Percentiles rank a stretch among this genome's conserved stretches.
phyloP scores from a whole-genome alignment of 2,329 filamentous ascomycete species.

The Penicillium vulpinum region DNA sequence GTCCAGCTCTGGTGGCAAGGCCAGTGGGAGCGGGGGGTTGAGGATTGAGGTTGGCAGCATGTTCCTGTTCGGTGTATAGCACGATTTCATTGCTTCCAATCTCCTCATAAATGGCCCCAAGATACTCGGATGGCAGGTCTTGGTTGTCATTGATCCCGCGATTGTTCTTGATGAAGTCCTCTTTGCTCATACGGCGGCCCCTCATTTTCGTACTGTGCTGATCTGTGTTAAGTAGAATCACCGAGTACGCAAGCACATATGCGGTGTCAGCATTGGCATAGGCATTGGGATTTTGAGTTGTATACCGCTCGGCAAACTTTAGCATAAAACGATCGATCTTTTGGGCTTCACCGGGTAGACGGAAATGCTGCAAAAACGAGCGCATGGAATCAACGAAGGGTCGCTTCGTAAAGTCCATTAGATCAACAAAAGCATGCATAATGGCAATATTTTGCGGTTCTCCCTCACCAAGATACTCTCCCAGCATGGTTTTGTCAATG shows the following conservation, averaged over 20 bases:
- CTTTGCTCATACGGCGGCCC: conserved; percentile 81
- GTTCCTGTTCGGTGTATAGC: conserved; percentile 84
- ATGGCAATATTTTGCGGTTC: conserved; percentile 91
- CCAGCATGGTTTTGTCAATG: conserved; percentile 87
- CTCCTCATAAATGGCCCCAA: conserved; percentile 86
- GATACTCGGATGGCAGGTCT: conserved; percentile 89
- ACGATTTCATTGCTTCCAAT: conserved; percentile 92
- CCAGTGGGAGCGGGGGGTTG: conserved; percentile 62
- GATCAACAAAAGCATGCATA: conserved; percentile 97
- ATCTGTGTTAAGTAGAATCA: conserved; percentile 95
- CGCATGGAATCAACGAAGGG: conserved; percentile 91
- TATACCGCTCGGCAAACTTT: conserved; percentile 96
- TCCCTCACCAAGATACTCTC: conserved; percentile 92
- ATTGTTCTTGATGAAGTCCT: conserved; percentile 99
- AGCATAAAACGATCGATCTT: conserved; percentile 99
- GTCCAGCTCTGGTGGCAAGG: conserved; percentile 78
- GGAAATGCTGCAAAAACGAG: conserved; percentile 90
- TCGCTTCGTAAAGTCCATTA: conserved; percentile 88
- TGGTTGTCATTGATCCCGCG: conserved; percentile 96
- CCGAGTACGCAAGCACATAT: conserved; percentile 93
- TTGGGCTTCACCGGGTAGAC: conserved; percentile 91
- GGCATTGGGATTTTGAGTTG: conserved; percentile 90
- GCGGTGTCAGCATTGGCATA: conserved; percentile 98
- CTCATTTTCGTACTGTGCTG: conserved; percentile 87
- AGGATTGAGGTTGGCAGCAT: conserved; percentile 75